phyloP scores from a whole-genome alignment of 306 rosid species.

The Luffa acutangula region DNA sequence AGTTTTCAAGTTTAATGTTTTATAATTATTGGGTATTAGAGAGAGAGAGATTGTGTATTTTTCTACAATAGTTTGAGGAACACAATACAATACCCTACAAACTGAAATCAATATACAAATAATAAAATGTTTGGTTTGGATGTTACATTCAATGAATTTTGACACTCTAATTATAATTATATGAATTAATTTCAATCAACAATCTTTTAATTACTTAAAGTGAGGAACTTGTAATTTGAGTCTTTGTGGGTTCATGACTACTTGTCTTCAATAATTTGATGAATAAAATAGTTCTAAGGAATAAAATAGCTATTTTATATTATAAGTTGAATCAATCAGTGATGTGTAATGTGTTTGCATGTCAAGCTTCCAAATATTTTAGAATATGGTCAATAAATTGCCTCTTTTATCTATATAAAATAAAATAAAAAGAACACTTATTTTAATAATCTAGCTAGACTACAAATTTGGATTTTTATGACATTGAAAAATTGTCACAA shows the following conservation, averaged over 20 bases:
- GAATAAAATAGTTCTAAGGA: not conserved
- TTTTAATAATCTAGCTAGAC: not conserved
- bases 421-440: not conserved
- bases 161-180: not conserved
- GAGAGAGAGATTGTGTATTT: not conserved
- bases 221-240: not conserved
- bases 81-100: not conserved
- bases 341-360: not conserved
- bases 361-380: not conserved
- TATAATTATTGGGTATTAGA: conserved; percentile 30
- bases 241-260: not conserved
- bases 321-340: not conserved
- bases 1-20: conserved; percentile 9
- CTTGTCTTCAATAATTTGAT: not conserved
- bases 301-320: not conserved
- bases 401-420: not conserved
- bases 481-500: no score
- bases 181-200: not conserved
- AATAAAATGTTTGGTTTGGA: not conserved
- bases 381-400: not conserved
- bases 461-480: no score
- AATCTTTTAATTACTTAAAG: not conserved
- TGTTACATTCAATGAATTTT: conserved; percentile 5
- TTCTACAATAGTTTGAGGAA: not conserved
- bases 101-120: not conserved